Evolutionary conservation across 2,329 filamentous ascomycete species (phyloP).

Genomic region (Ophiostoma sp.): DNA sequence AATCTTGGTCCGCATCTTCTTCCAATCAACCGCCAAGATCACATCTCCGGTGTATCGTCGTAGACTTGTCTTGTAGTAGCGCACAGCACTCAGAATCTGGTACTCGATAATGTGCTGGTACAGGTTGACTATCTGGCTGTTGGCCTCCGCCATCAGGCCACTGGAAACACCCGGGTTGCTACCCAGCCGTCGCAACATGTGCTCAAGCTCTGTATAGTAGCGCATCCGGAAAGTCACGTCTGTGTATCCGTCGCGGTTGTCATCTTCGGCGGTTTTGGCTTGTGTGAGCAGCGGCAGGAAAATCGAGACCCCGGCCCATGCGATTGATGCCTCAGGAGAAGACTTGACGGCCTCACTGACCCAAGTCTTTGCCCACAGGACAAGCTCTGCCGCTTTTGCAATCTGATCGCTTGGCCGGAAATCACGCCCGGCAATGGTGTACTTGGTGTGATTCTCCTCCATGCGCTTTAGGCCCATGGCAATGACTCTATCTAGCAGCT

Average conservation of each 20-base stretch:
- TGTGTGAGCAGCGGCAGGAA: not conserved
- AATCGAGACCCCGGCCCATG: not conserved
- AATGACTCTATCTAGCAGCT: not conserved
- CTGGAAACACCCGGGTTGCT: not conserved
- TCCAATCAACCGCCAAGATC: not conserved
- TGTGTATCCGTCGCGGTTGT: not conserved
- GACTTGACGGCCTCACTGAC: slow-evolving; percentile 3
- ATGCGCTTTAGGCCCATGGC: not conserved
- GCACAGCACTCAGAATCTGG: not conserved
- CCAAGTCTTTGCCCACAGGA: not conserved
- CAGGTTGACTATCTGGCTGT: not conserved
- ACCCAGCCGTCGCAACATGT: not conserved
- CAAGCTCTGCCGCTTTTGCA: not conserved
- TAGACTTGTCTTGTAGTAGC: not conserved
- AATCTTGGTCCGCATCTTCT: not conserved
- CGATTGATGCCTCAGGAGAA: slow-evolving; percentile 4
- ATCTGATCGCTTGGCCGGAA: not conserved
- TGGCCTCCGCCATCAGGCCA: not conserved
- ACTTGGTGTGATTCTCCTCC: not conserved
- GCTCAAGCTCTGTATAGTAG: slow-evolving; percentile 11
- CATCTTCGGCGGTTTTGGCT: not conserved
- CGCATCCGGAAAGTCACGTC: not conserved
- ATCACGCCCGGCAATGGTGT: not conserved
- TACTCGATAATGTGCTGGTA: not conserved
- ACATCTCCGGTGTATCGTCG: not conserved